Percentiles rank a stretch among this genome's conserved stretches.
Conservation (phyloP, 257 asterid species). For the Parsonsia alboflavescens region DNA sequence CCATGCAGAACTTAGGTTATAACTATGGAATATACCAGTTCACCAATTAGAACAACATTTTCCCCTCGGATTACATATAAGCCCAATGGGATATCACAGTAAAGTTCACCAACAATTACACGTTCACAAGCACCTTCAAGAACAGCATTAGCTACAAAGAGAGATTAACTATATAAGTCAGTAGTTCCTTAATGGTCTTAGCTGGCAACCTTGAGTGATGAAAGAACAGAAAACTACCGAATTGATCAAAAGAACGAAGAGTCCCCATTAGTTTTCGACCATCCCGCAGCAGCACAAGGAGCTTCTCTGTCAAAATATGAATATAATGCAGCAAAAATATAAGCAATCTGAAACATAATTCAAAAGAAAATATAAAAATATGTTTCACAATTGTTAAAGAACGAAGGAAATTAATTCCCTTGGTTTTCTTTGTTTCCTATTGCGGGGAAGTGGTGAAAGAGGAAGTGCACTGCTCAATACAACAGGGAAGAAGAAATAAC, state of each 20-base stretch:
- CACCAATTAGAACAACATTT: slow-evolving; percentile 95
- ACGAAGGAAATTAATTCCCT: neutral
- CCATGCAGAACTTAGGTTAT: slow-evolving; percentile 2
- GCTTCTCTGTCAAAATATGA: slow-evolving; percentile 31
- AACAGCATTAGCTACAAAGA: slow-evolving; percentile 80
- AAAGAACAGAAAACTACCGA: slow-evolving; percentile 28
- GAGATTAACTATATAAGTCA: neutral
- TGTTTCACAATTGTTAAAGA: neutral
- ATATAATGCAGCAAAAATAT: neutral
- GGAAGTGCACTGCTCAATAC: neutral
- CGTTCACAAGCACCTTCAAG: slow-evolving; percentile 97
- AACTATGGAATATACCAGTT: slow-evolving; percentile 56
- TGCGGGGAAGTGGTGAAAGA: neutral
- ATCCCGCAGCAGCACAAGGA: slow-evolving; percentile 45
- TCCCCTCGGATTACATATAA: slow-evolving; percentile 92
- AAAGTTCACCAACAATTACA: slow-evolving; percentile 82
- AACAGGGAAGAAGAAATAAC: neutral
- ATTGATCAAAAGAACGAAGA: slow-evolving; percentile 50
- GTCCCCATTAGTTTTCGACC: slow-evolving; percentile 47
- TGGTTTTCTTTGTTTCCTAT: neutral
- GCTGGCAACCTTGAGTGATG: slow-evolving; percentile 2
- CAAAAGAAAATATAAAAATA: neutral
- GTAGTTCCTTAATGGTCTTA: neutral
- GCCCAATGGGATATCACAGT: slow-evolving; percentile 89
- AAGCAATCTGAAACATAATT: too few species aligned